Conservation (phyloP, 2,329 filamentous ascomycete genomes). For the Coleophoma cylindrospora region DNA sequence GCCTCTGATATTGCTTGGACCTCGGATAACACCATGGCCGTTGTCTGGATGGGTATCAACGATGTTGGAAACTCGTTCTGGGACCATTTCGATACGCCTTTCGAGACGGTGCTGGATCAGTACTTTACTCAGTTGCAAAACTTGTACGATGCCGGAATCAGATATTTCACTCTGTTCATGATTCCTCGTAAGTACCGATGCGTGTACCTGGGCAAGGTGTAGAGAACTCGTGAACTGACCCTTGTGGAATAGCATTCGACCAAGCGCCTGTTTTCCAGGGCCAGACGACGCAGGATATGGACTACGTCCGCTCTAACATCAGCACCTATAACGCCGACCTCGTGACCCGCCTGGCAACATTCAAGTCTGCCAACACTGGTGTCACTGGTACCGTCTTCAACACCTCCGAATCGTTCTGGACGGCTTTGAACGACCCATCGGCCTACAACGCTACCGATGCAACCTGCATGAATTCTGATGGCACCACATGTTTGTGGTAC, state of each 20-base stretch:
- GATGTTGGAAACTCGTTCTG: constrained; percentile 2
- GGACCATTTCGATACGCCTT: neutral
- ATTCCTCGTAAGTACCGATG: neutral
- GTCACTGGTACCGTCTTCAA: constrained; percentile 1
- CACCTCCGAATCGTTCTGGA: neutral
- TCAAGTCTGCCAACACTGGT: neutral
- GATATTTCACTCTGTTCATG: constrained; percentile 1
- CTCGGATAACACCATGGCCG: neutral
- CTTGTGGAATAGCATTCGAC: neutral
- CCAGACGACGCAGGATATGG: neutral
- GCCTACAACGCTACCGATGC: constrained; percentile 11
- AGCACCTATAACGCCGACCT: neutral
- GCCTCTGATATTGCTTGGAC: neutral
- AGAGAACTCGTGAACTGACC: neutral
- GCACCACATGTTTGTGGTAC: constrained; percentile 14
- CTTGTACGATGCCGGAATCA: constrained; percentile 1
- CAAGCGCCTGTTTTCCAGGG: neutral
- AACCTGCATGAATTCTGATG: constrained; percentile 13
- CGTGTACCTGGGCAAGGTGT: neutral
- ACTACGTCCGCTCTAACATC: neutral
- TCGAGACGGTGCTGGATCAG: neutral
- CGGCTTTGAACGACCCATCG: constrained; percentile 4
- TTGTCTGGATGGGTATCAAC: constrained; percentile 1
- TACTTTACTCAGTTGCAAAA: neutral
- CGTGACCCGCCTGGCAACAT: neutral